Evolutionary conservation across 345 rosid species (phyloP).

Genomic region (Lepidium didymum): DNA sequence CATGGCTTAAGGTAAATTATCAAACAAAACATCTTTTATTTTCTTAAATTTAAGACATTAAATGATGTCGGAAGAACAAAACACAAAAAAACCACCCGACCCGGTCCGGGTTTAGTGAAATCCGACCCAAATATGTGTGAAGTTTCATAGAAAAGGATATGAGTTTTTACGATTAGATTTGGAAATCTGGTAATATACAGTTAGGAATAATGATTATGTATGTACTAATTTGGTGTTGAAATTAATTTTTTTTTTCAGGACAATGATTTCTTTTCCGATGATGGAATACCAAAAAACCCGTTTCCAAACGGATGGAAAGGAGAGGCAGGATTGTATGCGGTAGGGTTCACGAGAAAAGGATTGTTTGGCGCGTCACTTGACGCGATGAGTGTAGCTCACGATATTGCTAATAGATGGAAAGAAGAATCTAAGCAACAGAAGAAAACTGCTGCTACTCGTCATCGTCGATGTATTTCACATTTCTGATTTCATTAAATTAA

Average conservation of each 20-base stretch:
- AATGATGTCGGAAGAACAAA: conserved; percentile 19
- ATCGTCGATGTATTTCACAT: conserved; percentile 80
- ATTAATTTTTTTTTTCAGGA: conserved; percentile 34
- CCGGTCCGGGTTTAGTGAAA: conserved; percentile 26
- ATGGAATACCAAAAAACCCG: conserved; percentile 64
- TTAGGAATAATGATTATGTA: neutral
- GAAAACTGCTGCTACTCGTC: conserved; percentile 48
- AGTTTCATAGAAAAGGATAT: neutral
- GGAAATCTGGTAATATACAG: neutral
- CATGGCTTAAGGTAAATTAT: conserved; percentile 65
- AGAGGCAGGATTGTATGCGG: conserved; percentile 70
- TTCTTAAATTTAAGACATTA: neutral
- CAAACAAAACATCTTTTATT: neutral
- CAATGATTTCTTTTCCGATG: conserved; percentile 62
- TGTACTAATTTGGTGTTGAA: neutral
- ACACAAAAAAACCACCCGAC: conserved; percentile 23
- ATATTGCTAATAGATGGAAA: conserved; percentile 60
- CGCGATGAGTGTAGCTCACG: conserved; percentile 61
- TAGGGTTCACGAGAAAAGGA: conserved; percentile 86
- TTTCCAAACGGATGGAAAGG: conserved; percentile 95
- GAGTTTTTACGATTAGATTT: neutral
- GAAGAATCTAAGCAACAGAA: conserved; percentile 69
- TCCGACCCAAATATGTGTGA: neutral
- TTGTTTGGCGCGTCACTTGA: conserved; percentile 76
- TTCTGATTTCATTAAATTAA: conserved; percentile 19